Conservation (phyloP, 1,139 yeast genomes). For the Hansenula sp. region DNA sequence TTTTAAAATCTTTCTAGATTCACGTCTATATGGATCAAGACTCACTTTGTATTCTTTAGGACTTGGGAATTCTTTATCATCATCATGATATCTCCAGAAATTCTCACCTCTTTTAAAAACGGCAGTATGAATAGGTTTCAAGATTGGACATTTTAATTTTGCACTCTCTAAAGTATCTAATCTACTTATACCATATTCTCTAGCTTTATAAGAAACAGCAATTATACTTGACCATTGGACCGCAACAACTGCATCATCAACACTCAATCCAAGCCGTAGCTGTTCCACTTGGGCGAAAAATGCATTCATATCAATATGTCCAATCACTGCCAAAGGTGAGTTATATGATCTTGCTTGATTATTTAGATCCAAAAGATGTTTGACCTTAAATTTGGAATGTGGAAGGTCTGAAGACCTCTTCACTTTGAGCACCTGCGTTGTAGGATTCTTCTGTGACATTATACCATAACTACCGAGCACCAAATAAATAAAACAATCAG, state of each 20-base stretch:
- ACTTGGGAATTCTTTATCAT: slow-evolving; percentile 27
- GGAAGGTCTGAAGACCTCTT: background rate
- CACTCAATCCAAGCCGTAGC: slow-evolving; percentile 57
- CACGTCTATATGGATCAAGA: slow-evolving; percentile 86
- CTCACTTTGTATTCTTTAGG: slow-evolving; percentile 74
- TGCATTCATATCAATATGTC: slow-evolving; percentile 88
- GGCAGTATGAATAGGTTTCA: slow-evolving; percentile 87
- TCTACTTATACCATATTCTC: slow-evolving; percentile 75
- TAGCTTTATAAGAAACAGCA: slow-evolving; percentile 88
- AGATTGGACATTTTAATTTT: slow-evolving; percentile 63
- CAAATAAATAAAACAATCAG: no score
- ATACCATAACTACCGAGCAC: no score
- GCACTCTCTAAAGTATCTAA: slow-evolving; percentile 74
- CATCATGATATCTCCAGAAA: slow-evolving; percentile 68
- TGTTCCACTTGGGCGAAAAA: slow-evolving; percentile 95
- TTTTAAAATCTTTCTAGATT: slow-evolving; percentile 72
- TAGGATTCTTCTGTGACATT: no score
- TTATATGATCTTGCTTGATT: slow-evolving; percentile 40
- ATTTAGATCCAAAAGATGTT: slow-evolving; percentile 44
- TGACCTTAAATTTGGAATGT: slow-evolving; percentile 37
- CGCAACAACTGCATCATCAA: slow-evolving; percentile 83
- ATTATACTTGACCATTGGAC: slow-evolving; percentile 89
- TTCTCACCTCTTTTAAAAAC: slow-evolving; percentile 86
- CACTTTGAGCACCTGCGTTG: background rate
- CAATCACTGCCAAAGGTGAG: slow-evolving; percentile 77